Evolutionary conservation across 164 flowering plant species (phyloP).

Genomic region (Kingdonia uniflora): DNA sequence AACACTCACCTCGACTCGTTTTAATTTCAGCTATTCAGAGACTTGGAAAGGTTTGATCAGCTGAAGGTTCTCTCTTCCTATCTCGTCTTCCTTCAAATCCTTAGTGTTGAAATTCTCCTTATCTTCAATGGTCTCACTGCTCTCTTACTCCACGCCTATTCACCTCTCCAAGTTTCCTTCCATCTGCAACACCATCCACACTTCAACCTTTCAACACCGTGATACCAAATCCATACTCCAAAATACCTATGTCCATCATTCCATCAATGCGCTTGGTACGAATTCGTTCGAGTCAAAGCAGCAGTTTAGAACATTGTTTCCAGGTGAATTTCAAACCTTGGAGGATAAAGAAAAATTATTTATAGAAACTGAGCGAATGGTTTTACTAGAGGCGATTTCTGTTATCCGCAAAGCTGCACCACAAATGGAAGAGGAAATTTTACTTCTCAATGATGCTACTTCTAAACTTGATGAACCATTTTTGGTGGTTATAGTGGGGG

Average conservation of each 20-base stretch:
- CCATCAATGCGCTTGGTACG: constrained; percentile 11
- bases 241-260: constrained; percentile 9
- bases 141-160: constrained; percentile 15
- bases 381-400: constrained; percentile 53
- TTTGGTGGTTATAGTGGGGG: constrained; percentile 98
- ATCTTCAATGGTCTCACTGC: constrained; percentile 34
- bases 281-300: constrained; percentile 11
- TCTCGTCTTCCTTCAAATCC: constrained; percentile 4
- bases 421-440: constrained; percentile 86
- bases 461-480: constrained; percentile 90
- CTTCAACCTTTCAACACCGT: background rate
- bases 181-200: constrained; percentile 7
- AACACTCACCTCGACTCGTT: no score
- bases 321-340: constrained; percentile 79
- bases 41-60: no score
- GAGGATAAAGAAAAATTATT: constrained; percentile 59
- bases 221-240: constrained; percentile 4
- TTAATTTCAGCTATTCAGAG: no score
- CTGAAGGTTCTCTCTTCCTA: background rate
- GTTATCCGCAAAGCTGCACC: constrained; percentile 83
- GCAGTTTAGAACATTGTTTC: constrained; percentile 49
- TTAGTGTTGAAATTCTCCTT: background rate
- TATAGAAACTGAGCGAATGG: constrained; percentile 50
- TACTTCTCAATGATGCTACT: constrained; percentile 83
- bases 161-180: constrained; percentile 14